Percentiles rank a stretch among this genome's conserved stretches.
phyloP scores from a whole-genome alignment of 2,329 filamentous ascomycete genomes.

The Trichoderma arundinaceum region DNA sequence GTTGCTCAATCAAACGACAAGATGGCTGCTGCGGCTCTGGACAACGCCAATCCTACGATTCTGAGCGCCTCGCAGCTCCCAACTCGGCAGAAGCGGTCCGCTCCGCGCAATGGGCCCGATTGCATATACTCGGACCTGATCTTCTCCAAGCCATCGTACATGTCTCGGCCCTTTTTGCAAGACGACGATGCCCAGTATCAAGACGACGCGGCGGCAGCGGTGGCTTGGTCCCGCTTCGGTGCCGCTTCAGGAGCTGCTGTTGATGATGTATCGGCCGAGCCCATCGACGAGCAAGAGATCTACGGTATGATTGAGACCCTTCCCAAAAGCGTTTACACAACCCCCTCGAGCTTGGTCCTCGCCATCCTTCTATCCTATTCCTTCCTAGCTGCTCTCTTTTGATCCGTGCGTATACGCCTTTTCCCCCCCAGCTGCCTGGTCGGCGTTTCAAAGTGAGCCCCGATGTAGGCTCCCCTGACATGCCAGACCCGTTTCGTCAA shows the following conservation, averaged over 20 bases:
- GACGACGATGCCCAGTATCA: constrained; percentile 52
- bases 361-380: neutral
- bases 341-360: neutral
- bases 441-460: constrained; percentile 10
- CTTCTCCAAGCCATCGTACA: constrained; percentile 53
- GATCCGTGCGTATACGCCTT: constrained; percentile 6
- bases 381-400: neutral
- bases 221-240: constrained; percentile 41
- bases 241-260: constrained; percentile 45
- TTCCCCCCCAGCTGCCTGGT: neutral
- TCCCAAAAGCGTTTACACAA: neutral
- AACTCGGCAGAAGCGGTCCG: constrained; percentile 65
- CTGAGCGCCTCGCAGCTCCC: constrained; percentile 87
- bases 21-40: constrained; percentile 47
- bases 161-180: constrained; percentile 49
- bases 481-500: constrained; percentile 7
- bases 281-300: constrained; percentile 96
- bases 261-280: constrained; percentile 69
- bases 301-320: constrained; percentile 66
- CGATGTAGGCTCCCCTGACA: constrained; percentile 9
- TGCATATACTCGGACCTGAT: constrained; percentile 55
- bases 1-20: neutral
- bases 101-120: constrained; percentile 54
- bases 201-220: constrained; percentile 34
- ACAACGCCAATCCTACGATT: constrained; percentile 93